Evolutionary conservation across 768 basidiomycete genomes (phyloP), one percentile per base, ranked within the genome.

Genomic region (Austroboletus eburneus): DNA sequence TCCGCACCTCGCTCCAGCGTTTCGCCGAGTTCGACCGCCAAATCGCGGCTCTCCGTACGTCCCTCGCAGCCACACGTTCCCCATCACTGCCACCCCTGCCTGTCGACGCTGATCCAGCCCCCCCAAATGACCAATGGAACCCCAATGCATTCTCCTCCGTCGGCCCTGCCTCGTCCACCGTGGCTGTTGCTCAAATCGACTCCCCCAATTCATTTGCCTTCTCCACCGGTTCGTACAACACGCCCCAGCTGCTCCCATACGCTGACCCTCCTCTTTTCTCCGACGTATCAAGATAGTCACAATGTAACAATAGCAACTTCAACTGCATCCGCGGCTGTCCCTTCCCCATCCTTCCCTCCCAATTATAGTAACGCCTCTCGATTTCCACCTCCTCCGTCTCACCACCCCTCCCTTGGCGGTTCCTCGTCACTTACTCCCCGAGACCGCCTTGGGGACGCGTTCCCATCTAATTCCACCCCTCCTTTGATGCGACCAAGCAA

Each of bases 21-120:
- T 79, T 79, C 52, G 74, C 71, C 61, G 69, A 71, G 23, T 80
- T 80, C 49, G 77, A 81, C 56, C 69, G 68, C 43, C 71, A 80
- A 41, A 79, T 79, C 37, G 71, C 74, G 49, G 70, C 70, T 17
- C 59, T 79, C 50, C 72, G 76, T 22, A 69, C 65, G 45, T 72
- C 71, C 29, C 65, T 66, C 39, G 62, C 51, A 37, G 43, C 53
- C 4, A 56, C 58, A 60, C 49, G 57, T 50, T 57, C 66, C 30
- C 39, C 66, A 20, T 47, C 57, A 50, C 53, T 56, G 48, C 64
- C 65, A 42, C 57, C 60, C 12, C 12, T 60, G 44, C 55, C 65
- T 27, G 48, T 46, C 30, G 52, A 48, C 36, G 55, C 43, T 21
- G 61, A 52, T 50, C 46, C 48, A 43, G 34, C 33, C 44, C 38